Evolutionary conservation across 805 yeast species (phyloP).

Genomic region (Sugiyamaella chiloensis): DNA sequence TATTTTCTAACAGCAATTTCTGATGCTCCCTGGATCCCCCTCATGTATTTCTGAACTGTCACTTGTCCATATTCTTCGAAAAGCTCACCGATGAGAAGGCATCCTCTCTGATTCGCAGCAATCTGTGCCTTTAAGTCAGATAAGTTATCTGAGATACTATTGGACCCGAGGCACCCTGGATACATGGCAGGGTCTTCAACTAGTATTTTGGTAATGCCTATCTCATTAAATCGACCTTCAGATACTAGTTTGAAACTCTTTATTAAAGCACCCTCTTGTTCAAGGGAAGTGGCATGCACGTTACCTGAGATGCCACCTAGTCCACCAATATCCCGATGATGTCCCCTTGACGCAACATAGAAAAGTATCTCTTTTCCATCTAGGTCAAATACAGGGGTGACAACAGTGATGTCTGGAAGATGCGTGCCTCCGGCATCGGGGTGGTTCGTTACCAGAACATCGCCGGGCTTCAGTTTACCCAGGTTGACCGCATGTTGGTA

Average conservation of each 20-base stretch:
- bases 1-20: conserved; percentile 61
- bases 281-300: conserved; percentile 75
- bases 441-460: conserved; percentile 71
- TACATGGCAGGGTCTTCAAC: conserved; percentile 72
- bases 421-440: conserved; percentile 82
- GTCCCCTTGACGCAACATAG: conserved; percentile 91
- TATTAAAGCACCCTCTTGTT: conserved; percentile 89
- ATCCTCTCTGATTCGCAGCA: conserved; percentile 85
- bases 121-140: conserved; percentile 82
- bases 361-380: conserved; percentile 35
- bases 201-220: conserved; percentile 53
- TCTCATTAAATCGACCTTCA: conserved; percentile 68
- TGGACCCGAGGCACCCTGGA: conserved; percentile 86
- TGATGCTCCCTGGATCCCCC: conserved; percentile 75
- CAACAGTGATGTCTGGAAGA: conserved; percentile 84
- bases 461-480: conserved; percentile 63
- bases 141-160: conserved; percentile 76
- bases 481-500: conserved; percentile 64
- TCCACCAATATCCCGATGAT: conserved; percentile 96
- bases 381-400: conserved; percentile 81
- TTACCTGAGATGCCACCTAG: conserved; percentile 37
- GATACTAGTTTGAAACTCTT: conserved; percentile 71
- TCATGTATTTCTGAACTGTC: conserved; percentile 68
- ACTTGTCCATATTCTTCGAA: conserved; percentile 58
- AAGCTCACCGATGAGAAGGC: conserved; percentile 55